Conservation (phyloP, 2,329 filamentous ascomycete species). For the Talaromyces sp. region DNA sequence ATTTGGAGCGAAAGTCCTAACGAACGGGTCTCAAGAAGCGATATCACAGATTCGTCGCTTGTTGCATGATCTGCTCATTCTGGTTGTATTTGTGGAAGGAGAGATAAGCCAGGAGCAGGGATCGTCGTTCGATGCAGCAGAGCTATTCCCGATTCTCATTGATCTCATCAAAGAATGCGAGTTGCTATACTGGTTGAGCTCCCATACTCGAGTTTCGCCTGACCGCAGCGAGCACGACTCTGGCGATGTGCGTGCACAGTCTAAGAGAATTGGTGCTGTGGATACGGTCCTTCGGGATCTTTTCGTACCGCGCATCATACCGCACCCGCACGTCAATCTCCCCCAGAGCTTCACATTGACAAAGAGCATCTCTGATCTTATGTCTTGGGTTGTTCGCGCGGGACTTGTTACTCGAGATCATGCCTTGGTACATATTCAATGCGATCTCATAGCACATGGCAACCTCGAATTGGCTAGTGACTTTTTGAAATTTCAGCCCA, state of each 20-base stretch:
- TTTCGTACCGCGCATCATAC: conserved; percentile 43
- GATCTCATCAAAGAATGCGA: conserved; percentile 69
- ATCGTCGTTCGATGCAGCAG: conserved; percentile 59
- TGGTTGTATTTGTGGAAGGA: conserved; percentile 82
- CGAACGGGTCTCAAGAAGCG: conserved; percentile 75
- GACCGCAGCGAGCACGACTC: conserved; percentile 23
- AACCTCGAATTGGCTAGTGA: conserved; percentile 63
- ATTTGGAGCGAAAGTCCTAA: conserved; percentile 71
- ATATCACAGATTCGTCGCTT: conserved; percentile 69
- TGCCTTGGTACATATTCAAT: conserved; percentile 64
- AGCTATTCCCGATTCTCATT: conserved; percentile 62
- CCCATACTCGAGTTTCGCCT: conserved; percentile 35
- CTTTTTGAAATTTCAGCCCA: conserved; percentile 63
- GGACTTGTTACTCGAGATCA: conserved; percentile 55
- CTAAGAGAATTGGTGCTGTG: conserved; percentile 24
- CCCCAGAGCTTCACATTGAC: conserved; percentile 44
- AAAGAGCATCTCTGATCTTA: conserved; percentile 42
- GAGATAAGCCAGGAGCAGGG: conserved; percentile 73
- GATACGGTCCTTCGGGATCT: conserved; percentile 44
- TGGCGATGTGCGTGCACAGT: conserved; percentile 26
- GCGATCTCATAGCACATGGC: conserved; percentile 65
- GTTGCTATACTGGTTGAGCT: conserved; percentile 62
- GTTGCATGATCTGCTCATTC: conserved; percentile 75
- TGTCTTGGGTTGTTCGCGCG: conserved; percentile 48
- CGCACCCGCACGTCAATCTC: conserved; percentile 37